Conservation (phyloP, 2,329 filamentous ascomycete species). For the Helotiales sp. region DNA sequence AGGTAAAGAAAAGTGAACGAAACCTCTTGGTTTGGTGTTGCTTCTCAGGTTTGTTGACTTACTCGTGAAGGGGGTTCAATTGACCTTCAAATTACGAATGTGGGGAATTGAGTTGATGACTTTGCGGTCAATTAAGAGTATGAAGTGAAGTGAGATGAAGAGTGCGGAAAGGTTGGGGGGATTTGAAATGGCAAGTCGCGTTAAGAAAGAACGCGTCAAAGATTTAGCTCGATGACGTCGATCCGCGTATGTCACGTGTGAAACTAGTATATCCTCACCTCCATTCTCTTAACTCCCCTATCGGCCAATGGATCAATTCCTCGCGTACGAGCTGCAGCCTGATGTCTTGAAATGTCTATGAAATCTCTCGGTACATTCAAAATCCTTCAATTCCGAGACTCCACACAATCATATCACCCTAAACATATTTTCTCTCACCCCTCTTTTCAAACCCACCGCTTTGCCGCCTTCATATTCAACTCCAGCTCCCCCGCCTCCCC, state of each 20-base stretch:
- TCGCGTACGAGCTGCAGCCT: neutral
- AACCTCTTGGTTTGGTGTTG: too few relatives aligned
- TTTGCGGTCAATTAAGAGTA: too few relatives aligned
- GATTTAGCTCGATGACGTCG: slow-evolving; percentile 3
- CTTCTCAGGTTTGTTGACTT: too few relatives aligned
- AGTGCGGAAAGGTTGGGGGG: neutral
- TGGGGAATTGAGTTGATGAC: neutral
- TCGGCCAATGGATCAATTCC: neutral
- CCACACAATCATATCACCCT: slow-evolving; percentile 60
- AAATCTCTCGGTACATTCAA: neutral
- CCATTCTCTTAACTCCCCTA: neutral
- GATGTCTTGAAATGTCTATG: neutral
- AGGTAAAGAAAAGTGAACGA: too few relatives aligned
- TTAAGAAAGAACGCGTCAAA: slow-evolving; percentile 5
- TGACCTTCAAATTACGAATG: neutral
- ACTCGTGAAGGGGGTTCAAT: neutral
- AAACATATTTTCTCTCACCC: slow-evolving; percentile 80
- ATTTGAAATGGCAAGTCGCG: neutral
- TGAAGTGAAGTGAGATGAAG: neutral
- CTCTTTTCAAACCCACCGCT: slow-evolving; percentile 73
- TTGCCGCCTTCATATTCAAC: slow-evolving; percentile 78
- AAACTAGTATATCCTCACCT: neutral
- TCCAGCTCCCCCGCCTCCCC: slow-evolving; percentile 72
- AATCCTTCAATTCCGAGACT: neutral
- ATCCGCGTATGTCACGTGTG: slow-evolving; percentile 2